A percentile compares a stretch with the other conserved stretches of the same genome.
These are phyloP conservation scores for Komagataella kurtzmanii DNA, from an alignment of 805 yeast species.

Conservation along the genomic window DNA sequence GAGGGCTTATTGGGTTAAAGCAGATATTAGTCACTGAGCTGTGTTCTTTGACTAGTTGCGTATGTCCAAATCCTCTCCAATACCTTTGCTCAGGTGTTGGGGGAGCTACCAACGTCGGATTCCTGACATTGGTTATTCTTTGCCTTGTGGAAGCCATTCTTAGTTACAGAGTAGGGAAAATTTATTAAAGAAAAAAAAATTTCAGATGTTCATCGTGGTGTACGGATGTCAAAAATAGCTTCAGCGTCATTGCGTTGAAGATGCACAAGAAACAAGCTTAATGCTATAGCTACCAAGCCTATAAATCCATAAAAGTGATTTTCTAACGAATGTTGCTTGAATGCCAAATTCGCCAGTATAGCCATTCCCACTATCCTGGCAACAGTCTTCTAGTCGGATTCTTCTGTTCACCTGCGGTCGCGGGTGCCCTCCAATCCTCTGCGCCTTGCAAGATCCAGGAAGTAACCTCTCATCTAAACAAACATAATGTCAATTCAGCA, in stretches of 20 bases:
- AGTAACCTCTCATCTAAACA: background rate
- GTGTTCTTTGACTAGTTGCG: conserved; percentile 87
- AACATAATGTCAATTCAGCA: background rate
- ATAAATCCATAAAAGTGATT: background rate
- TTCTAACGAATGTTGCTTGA: background rate
- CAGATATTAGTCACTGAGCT: conserved; percentile 80
- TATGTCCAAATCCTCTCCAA: conserved; percentile 78
- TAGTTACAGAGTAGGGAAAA: background rate
- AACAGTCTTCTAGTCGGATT: background rate
- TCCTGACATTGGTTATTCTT: conserved; percentile 50
- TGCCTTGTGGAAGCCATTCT: conserved; percentile 64
- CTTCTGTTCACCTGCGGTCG: background rate
- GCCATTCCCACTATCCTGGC: too few species aligned
- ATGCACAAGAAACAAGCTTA: too few species aligned
- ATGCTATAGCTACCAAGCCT: too few species aligned
- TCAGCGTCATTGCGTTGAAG: too few species aligned
- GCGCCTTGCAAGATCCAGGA: background rate
- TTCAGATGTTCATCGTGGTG: conserved; percentile 6
- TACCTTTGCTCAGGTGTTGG: conserved; percentile 88
- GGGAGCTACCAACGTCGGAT: conserved; percentile 68
- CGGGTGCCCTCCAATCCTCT: background rate
- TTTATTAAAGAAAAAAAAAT: background rate
- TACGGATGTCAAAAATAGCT: conserved; percentile 1
- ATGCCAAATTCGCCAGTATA: too few species aligned
- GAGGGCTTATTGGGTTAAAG: conserved; percentile 77